A percentile compares a stretch with the other conserved stretches of the same genome.
These are phyloP conservation scores for Prunella vulgaris DNA, from an alignment of 257 asterid species.

Conservation along the genomic window DNA sequence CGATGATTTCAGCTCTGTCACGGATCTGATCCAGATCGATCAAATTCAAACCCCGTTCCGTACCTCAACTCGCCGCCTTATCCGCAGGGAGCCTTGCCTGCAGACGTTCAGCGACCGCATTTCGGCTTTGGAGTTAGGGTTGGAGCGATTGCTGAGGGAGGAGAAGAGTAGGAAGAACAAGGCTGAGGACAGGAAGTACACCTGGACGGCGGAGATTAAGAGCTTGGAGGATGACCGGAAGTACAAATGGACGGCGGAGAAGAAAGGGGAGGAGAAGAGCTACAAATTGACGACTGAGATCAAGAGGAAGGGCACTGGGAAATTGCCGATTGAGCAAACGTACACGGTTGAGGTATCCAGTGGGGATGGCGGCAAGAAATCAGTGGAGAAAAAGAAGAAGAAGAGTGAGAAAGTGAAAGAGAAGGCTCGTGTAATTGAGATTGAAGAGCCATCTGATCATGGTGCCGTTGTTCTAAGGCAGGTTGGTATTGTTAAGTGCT, in stretches of 20 bases:
- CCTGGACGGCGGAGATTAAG: conserved; percentile 87
- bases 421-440: conserved; percentile 50
- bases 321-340: conserved; percentile 39
- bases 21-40: conserved; percentile 83
- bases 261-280: conserved; percentile 46
- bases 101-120: conserved; percentile 63
- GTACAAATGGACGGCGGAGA: conserved; percentile 75
- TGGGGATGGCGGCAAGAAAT: conserved; percentile 25
- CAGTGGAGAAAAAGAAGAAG: conserved; percentile 29
- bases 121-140: conserved; percentile 55
- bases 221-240: conserved; percentile 54
- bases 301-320: conserved; percentile 51
- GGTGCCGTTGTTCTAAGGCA: conserved; percentile 65
- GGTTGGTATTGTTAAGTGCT: conserved; percentile 40
- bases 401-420: conserved; percentile 31
- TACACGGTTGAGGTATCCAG: conserved; percentile 54
- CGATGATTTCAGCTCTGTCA: conserved; percentile 49
- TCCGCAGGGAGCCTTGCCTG: conserved; percentile 42
- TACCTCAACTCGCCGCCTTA: conserved; percentile 45
- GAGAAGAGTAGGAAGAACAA: conserved; percentile 30
- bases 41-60: conserved; percentile 33
- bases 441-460: conserved; percentile 56
- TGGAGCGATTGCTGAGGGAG: conserved; percentile 37
- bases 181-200: conserved; percentile 66
- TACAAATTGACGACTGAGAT: conserved; percentile 70